These are phyloP conservation scores for Centrapalus pauciflorus DNA, from an alignment of 129 eudicot genomes.

Conservation along the genomic window DNA sequence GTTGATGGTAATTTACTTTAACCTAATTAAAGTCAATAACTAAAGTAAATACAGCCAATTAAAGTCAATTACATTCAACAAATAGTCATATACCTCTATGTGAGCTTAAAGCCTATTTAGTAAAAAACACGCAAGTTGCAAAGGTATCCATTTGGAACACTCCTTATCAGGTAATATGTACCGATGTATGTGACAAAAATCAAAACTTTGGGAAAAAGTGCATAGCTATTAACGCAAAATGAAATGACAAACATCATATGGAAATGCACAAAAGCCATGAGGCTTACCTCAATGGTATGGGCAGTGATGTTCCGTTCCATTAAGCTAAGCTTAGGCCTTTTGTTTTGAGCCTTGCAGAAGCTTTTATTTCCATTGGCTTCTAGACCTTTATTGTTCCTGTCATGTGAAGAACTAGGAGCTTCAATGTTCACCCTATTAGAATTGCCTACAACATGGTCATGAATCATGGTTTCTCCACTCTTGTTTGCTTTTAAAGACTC, in stretches of 20 bases:
- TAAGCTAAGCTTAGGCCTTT: conserved; percentile 36
- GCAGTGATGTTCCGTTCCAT: conserved; percentile 64
- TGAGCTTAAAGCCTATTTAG: too few relatives aligned
- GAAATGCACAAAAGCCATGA: conserved; percentile 1
- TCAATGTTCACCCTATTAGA: conserved; percentile 17
- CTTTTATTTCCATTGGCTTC: conserved; percentile 27
- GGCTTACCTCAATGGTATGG: conserved; percentile 45
- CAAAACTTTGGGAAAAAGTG: too few relatives aligned
- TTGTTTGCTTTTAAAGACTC: conserved; percentile 27
- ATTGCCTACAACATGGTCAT: conserved; percentile 25
- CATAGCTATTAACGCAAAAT: too few relatives aligned
- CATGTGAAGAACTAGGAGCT: conserved; percentile 30
- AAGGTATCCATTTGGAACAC: too few relatives aligned
- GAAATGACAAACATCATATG: neutral
- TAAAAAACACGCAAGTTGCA: too few relatives aligned
- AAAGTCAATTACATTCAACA: too few relatives aligned
- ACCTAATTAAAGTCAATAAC: too few relatives aligned
- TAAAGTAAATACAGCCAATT: too few relatives aligned
- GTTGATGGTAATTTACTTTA: too few relatives aligned
- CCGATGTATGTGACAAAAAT: too few relatives aligned
- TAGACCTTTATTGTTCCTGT: conserved; percentile 29
- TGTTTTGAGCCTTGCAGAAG: conserved; percentile 11
- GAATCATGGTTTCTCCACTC: conserved; percentile 16
- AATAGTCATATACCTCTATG: too few relatives aligned
- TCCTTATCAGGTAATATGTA: too few relatives aligned